Conservation (phyloP, 2,329 filamentous ascomycete species). For the Apiospora sp. region DNA sequence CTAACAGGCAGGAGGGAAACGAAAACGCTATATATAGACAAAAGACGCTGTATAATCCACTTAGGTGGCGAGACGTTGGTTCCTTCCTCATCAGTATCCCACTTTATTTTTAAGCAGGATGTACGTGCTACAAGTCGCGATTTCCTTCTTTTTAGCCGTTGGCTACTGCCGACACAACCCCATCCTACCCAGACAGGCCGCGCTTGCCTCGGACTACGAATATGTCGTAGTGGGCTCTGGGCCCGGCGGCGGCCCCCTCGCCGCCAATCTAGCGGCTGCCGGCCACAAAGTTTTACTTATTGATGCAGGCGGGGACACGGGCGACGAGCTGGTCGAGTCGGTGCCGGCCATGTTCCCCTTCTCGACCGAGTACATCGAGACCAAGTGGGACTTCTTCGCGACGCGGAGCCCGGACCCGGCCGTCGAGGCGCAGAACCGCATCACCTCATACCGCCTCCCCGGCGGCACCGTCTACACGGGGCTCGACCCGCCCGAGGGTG, state of each 20-base stretch:
- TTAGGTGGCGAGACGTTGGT: neutral
- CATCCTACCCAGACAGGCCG: conserved; percentile 21
- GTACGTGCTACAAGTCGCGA: neutral
- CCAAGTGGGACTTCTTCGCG: conserved; percentile 63
- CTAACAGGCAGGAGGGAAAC: neutral
- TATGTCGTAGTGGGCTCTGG: conserved; percentile 60
- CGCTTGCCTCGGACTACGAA: conserved; percentile 45
- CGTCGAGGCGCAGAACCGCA: conserved; percentile 55
- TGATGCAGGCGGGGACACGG: conserved; percentile 62
- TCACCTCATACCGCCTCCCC: conserved; percentile 56
- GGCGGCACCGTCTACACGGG: conserved; percentile 47
- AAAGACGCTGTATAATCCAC: neutral
- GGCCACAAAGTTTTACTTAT: conserved; percentile 62
- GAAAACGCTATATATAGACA: neutral
- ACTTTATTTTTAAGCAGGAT: neutral
- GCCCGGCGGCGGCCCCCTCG: conserved; percentile 58
- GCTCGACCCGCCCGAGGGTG: conserved; percentile 46
- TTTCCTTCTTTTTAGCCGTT: neutral
- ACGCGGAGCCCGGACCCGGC: conserved; percentile 60
- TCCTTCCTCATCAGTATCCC: neutral
- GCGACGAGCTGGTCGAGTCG: conserved; percentile 47
- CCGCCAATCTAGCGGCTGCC: conserved; percentile 58
- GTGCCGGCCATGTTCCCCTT: conserved; percentile 54
- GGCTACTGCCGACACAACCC: conserved; percentile 26
- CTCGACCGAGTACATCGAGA: conserved; percentile 50